These are phyloP conservation scores for Botrytis tulipae DNA, from an alignment of 2,329 filamentous ascomycete species.

Conservation along the genomic window DNA sequence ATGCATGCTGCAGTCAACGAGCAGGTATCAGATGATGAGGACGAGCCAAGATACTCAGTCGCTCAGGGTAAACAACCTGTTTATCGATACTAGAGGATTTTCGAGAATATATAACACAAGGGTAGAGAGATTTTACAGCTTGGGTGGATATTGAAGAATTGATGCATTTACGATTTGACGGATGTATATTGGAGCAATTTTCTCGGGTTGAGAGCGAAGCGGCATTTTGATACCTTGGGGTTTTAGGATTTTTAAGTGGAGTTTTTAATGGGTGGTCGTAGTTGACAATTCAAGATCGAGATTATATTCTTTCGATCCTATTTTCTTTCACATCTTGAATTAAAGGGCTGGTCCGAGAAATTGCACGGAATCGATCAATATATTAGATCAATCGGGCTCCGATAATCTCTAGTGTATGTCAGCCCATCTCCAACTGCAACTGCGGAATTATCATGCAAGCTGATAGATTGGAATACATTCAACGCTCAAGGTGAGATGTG, in stretches of 20 bases:
- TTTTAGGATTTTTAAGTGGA: neutral
- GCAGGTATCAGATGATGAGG: conserved; percentile 23
- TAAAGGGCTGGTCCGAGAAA: neutral
- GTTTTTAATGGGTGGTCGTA: neutral
- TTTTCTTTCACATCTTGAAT: neutral
- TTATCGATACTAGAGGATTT: conserved; percentile 31
- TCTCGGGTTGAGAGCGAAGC: conserved; percentile 11
- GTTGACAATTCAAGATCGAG: neutral
- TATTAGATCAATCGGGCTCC: neutral
- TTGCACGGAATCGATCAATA: neutral
- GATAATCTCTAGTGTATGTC: neutral
- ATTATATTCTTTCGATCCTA: neutral
- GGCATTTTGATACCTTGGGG: conserved; percentile 24
- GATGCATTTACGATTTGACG: conserved; percentile 6
- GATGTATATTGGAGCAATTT: conserved; percentile 17
- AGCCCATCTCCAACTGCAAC: neutral
- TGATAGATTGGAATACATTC: neutral
- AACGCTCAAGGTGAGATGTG: neutral
- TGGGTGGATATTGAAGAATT: neutral
- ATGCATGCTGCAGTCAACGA: conserved; percentile 35
- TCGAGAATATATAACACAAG: neutral
- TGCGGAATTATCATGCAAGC: neutral
- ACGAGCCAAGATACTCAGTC: conserved; percentile 24
- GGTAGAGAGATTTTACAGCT: neutral
- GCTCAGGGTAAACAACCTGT: conserved; percentile 30